Base-by-base conservation (phyloP, 2,329 filamentous ascomycete genomes). In the Rhinocladiella similis region DNA sequence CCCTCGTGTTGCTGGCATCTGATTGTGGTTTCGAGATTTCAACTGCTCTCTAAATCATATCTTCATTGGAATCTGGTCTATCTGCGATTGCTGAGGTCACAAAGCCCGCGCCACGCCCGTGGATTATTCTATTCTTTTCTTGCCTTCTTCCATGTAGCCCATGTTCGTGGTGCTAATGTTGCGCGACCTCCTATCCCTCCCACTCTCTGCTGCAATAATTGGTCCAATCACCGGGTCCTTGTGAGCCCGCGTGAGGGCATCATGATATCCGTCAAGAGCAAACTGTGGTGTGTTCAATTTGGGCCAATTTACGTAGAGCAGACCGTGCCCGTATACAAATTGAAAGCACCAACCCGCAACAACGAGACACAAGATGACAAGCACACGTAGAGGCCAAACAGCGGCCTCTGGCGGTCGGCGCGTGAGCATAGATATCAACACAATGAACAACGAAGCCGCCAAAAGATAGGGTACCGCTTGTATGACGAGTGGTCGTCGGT, bases 291-390 rank as follows among this genome's bases (percentile, higher is more conserved):
- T 92, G 72, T 95, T 96, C 47, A 99, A 83, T 70, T 96, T 97
- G 9, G 94, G 94, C 94, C 95, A 99, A 75, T 97, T 97, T 65
- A 97, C 94, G 69, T 94, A 99, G 66, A 99, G 85, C 80, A 95
- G 92, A 57, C 94, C 94, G 69, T 97, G 89, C 47, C 75, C 82
- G 67, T 85, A 80, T 65, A 99, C 86, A 70, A 99, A 99, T 61
- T 83, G 83, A 47, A 85, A 77, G 60, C 83, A 85, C 82, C 89
- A 95, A 13, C 74, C 83, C 4, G 85, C 86, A 25, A 94, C 80
- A 1, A 80, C 73, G 3, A 89, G 73, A 82, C 89, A 97, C 67
- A 96, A 81, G 16, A 97, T 68, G 50, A 93, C 83, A 66, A 97
- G 92, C 3, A 97, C 65, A 12, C 92, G 83, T 68, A 96, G 76